A percentile compares a stretch with the other conserved stretches of the same genome.
These are phyloP conservation scores for Solanum arcanum DNA, from an alignment of 257 asterid species.

Conservation along the genomic window DNA sequence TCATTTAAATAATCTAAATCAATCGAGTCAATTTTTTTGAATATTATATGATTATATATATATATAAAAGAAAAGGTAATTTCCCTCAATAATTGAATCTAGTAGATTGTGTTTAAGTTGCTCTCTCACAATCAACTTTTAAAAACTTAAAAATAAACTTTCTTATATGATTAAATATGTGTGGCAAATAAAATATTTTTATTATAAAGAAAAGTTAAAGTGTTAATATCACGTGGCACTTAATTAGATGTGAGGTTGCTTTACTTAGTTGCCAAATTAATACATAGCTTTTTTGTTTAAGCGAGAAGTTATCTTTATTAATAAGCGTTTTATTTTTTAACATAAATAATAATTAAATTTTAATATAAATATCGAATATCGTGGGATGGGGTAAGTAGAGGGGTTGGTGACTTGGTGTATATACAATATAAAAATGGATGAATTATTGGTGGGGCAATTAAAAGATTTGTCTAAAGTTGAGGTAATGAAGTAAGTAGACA, in stretches of 20 bases:
- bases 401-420: neutral
- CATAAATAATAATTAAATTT: fast-evolving
- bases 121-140: neutral
- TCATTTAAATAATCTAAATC: neutral
- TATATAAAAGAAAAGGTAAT: neutral
- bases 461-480: neutral
- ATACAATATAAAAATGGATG: neutral
- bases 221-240: neutral
- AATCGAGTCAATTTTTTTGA: neutral
- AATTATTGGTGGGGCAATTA: neutral
- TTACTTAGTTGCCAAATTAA: neutral
- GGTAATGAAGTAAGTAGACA: neutral
- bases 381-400: fast-evolving
- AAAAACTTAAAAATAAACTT: neutral
- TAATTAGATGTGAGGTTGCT: neutral
- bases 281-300: neutral
- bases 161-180: neutral
- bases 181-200: neutral
- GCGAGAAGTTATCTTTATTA: fast-evolving
- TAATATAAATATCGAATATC: too few relatives aligned
- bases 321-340: fast-evolving
- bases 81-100: neutral
- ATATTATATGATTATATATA: too few relatives aligned
- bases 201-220: neutral
- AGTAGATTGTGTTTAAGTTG: neutral